These are phyloP conservation scores for Penicillium sp. DNA, from an alignment of 2,329 filamentous ascomycete species.

Conservation along the genomic window DNA sequence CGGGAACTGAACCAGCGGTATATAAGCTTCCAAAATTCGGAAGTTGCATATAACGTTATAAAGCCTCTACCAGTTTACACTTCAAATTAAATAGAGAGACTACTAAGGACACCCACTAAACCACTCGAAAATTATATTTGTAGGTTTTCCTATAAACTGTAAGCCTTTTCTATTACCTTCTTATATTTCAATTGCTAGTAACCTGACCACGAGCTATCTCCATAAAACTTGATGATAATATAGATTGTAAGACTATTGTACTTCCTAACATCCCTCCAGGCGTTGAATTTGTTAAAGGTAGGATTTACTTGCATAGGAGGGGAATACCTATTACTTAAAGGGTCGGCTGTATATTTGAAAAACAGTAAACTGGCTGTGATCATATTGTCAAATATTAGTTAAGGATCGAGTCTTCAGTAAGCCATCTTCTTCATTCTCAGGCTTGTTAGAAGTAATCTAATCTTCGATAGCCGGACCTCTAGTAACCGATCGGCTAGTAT, in stretches of 20 bases:
- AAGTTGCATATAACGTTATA: background rate
- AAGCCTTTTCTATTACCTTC: background rate
- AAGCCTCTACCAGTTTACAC: background rate
- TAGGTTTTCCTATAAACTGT: background rate
- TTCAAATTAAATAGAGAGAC: background rate
- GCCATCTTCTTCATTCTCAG: too few relatives aligned
- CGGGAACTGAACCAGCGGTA: background rate
- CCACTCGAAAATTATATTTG: background rate
- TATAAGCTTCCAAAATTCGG: background rate
- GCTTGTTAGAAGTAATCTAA: too few relatives aligned
- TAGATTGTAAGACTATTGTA: background rate
- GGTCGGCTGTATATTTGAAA: background rate
- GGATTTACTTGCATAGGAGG: background rate
- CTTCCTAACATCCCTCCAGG: background rate
- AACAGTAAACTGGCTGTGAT: background rate
- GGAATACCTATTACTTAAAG: background rate
- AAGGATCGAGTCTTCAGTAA: background rate
- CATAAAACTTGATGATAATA: background rate
- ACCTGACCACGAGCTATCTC: background rate
- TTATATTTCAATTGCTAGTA: background rate
- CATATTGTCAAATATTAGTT: background rate
- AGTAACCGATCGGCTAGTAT: too few relatives aligned
- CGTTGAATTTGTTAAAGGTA: background rate
- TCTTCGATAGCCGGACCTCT: too few relatives aligned
- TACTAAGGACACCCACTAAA: background rate